Conservation (phyloP, 208 protist species). For the Porcisia deanei region DNA sequence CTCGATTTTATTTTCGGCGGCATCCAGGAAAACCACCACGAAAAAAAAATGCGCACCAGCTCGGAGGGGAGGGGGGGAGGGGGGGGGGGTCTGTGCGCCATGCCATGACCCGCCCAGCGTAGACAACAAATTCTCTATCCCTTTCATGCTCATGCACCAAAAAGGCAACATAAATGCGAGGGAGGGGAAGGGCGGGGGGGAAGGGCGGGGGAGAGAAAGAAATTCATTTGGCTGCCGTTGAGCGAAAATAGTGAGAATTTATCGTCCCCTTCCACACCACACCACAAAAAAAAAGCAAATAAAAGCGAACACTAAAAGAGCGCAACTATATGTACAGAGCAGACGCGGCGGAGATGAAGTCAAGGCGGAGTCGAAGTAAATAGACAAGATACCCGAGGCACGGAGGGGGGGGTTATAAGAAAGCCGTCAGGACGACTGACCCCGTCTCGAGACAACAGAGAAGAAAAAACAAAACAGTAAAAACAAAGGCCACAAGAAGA, state of each 20-base stretch:
- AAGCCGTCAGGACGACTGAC: background rate
- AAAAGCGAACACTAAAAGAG: background rate
- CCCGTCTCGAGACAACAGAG: background rate
- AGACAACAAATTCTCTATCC: no score
- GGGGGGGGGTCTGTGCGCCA: no score
- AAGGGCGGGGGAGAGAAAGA: no score
- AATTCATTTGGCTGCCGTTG: background rate
- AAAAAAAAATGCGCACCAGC: no score
- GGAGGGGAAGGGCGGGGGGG: background rate
- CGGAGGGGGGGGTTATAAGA: background rate
- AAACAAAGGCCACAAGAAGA: no score
- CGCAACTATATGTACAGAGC: constrained; percentile 1
- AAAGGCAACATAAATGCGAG: background rate
- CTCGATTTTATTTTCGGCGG: no score
- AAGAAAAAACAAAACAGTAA: background rate
- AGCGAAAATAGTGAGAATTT: no score
- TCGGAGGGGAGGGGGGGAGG: no score
- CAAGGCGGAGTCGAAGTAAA: background rate
- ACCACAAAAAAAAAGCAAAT: background rate
- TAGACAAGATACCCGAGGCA: background rate
- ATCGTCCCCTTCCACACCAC: background rate
- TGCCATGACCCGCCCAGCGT: no score
- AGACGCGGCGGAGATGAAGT: background rate
- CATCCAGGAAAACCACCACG: no score
- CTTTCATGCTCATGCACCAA: no score